These are phyloP conservation scores for Neurospora tetrasperma DNA, from an alignment of 495 filamentous ascomycete species.

Conservation along the genomic window DNA sequence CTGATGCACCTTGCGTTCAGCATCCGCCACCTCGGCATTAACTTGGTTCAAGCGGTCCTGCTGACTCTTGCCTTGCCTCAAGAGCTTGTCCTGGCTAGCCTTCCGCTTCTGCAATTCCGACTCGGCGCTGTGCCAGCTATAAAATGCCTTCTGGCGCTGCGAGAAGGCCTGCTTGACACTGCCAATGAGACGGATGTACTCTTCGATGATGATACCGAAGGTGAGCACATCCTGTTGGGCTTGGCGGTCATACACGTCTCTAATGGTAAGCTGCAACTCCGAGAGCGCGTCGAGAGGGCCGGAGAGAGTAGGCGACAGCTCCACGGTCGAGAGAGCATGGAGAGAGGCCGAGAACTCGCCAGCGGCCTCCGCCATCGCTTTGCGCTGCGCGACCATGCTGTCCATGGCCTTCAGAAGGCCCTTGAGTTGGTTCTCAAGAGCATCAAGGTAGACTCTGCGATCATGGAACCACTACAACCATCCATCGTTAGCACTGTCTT, in stretches of 20 bases:
- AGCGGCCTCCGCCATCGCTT: slow-evolving; percentile 83
- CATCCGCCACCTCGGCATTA: slow-evolving; percentile 83
- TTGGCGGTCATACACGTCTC: slow-evolving; percentile 91
- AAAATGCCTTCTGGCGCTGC: slow-evolving; percentile 90
- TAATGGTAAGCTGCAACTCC: slow-evolving; percentile 84
- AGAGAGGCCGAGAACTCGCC: slow-evolving; percentile 86
- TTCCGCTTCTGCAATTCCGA: slow-evolving; percentile 80
- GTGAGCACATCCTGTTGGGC: slow-evolving; percentile 96
- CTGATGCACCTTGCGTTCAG: slow-evolving; percentile 88
- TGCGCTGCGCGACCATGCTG: slow-evolving; percentile 79
- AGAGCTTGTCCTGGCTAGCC: slow-evolving; percentile 76
- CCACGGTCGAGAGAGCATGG: slow-evolving; percentile 80
- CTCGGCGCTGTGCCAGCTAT: slow-evolving; percentile 85
- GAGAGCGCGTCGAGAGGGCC: slow-evolving; percentile 81
- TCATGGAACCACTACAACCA: slow-evolving; percentile 85
- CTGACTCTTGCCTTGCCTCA: slow-evolving; percentile 86
- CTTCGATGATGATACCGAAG: slow-evolving; percentile 92
- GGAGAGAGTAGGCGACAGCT: slow-evolving; percentile 80
- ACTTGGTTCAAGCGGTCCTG: slow-evolving; percentile 90
- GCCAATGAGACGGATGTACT: slow-evolving; percentile 93
- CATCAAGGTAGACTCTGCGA: slow-evolving; percentile 85
- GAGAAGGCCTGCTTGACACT: slow-evolving; percentile 84
- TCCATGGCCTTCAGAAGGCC: slow-evolving; percentile 89
- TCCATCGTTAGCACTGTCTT: not conserved
- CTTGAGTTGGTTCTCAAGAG: slow-evolving; percentile 89